Conservation (phyloP, 441 rosid species). For the Brassica hybrid region DNA sequence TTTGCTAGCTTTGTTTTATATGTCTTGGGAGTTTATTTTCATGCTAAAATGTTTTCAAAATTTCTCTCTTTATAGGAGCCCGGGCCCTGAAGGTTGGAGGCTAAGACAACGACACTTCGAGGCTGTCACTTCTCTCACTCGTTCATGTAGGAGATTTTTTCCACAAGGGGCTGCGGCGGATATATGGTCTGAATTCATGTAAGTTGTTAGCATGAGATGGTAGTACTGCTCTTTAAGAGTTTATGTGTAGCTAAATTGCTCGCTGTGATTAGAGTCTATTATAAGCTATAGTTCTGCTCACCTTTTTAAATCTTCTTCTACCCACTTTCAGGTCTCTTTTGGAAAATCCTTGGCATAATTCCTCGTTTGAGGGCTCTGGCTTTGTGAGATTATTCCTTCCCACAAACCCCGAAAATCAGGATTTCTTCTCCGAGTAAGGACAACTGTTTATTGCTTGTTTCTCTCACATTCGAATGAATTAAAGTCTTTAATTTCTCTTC, state of each 20-base stretch:
- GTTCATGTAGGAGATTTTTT: constrained; percentile 89
- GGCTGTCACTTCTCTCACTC: constrained; percentile 86
- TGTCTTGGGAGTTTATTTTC: constrained; percentile 2
- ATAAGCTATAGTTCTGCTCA: constrained; percentile 17
- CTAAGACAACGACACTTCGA: constrained; percentile 95
- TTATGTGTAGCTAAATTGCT: constrained; percentile 17
- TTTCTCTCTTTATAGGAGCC: constrained; percentile 60
- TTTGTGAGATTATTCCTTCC: constrained; percentile 97
- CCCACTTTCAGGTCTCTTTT: constrained; percentile 68
- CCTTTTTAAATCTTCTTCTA: constrained; percentile 30
- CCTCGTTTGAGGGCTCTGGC: constrained; percentile 97
- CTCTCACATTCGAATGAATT: constrained; percentile 16
- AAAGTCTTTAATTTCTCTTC: background rate
- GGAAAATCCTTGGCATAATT: constrained; percentile 99
- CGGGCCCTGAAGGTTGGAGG: constrained; percentile 99
- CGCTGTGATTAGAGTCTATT: constrained; percentile 29
- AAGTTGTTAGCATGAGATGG: constrained; percentile 41
- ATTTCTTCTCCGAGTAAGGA: constrained; percentile 90
- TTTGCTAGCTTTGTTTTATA: background rate
- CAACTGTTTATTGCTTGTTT: constrained; percentile 31
- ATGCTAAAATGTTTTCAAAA: constrained; percentile 1
- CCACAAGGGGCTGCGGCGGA: constrained; percentile 89
- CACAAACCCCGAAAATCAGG: constrained; percentile 83
- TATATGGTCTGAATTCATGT: constrained; percentile 99
- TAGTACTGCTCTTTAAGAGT: constrained; percentile 11